A percentile compares a stretch with the other conserved stretches of the same genome.
These are phyloP conservation scores for Kodamaea sagamina DNA, from an alignment of 805 yeast species.

Conservation along the genomic window DNA sequence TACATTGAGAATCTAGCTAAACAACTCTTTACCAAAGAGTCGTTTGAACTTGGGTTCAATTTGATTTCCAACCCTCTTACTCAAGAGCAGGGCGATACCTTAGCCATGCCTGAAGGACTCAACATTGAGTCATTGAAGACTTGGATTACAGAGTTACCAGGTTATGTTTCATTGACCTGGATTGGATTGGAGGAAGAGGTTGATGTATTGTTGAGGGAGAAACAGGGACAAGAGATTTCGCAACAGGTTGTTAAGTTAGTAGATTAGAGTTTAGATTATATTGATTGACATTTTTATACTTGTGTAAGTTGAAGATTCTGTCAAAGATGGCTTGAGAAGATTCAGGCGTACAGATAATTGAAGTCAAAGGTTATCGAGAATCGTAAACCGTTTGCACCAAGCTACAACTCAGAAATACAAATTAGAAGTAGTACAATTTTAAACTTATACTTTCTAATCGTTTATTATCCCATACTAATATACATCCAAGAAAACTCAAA, in stretches of 20 bases:
- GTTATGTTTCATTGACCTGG: conserved; percentile 55
- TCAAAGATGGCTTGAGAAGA: no score
- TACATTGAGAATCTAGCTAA: conserved; percentile 37
- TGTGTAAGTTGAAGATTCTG: neutral
- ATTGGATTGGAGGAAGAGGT: conserved; percentile 49
- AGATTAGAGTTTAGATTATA: neutral
- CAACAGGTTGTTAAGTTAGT: neutral
- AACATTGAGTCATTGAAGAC: conserved; percentile 29
- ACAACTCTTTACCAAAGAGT: conserved; percentile 37
- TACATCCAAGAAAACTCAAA: conserved; percentile 9
- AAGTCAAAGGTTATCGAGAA: no score
- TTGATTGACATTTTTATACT: no score
- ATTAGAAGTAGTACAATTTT: no score
- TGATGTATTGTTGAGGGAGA: conserved; percentile 33
- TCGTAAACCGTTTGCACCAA: no score
- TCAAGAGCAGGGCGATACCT: conserved; percentile 12
- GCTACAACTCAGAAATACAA: no score
- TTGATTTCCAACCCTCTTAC: conserved; percentile 35
- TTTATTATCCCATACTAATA: conserved; percentile 7
- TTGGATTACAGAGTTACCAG: conserved; percentile 61
- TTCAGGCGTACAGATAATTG: no score
- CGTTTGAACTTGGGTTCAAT: conserved; percentile 47
- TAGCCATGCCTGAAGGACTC: conserved; percentile 53
- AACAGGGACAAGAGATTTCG: conserved; percentile 19
- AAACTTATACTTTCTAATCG: neutral